Conservation (phyloP, 1,284 basidiomycete genomes). For the Melampsora americana region DNA sequence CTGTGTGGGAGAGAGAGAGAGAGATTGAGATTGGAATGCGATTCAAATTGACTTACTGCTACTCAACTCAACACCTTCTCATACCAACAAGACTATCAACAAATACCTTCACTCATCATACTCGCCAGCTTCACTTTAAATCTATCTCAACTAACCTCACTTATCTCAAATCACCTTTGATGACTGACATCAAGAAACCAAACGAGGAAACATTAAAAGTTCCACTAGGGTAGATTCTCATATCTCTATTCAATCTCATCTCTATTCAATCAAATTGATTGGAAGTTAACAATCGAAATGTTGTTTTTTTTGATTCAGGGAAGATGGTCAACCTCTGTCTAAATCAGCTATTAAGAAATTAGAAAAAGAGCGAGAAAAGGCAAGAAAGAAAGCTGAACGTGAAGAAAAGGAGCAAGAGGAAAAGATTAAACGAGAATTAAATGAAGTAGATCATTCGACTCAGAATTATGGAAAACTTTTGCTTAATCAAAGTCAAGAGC, state of each 20-base stretch:
- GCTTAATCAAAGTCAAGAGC: conserved; percentile 82
- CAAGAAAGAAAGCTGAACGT: conserved; percentile 18
- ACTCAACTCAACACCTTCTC: too few species aligned
- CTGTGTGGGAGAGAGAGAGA: too few species aligned
- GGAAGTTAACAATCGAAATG: neutral
- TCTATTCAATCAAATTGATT: neutral
- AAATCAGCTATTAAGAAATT: conserved; percentile 41
- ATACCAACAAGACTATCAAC: too few species aligned
- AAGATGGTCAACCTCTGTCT: conserved; percentile 38
- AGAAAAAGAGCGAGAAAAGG: conserved; percentile 39
- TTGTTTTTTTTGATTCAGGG: neutral
- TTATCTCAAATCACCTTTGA: neutral
- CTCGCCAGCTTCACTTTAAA: too few species aligned
- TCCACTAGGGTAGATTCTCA: neutral
- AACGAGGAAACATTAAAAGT: neutral
- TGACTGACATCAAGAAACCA: neutral
- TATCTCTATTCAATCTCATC: neutral
- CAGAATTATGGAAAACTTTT: conserved; percentile 87
- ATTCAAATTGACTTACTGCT: too few species aligned
- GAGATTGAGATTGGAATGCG: too few species aligned
- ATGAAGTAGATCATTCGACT: conserved; percentile 66
- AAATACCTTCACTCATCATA: too few species aligned
- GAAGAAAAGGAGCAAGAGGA: conserved; percentile 14
- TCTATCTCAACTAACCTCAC: neutral
- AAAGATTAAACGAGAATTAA: conserved; percentile 21